phyloP scores from a whole-genome alignment of 441 rosid species.

The Erodium moschatum region DNA sequence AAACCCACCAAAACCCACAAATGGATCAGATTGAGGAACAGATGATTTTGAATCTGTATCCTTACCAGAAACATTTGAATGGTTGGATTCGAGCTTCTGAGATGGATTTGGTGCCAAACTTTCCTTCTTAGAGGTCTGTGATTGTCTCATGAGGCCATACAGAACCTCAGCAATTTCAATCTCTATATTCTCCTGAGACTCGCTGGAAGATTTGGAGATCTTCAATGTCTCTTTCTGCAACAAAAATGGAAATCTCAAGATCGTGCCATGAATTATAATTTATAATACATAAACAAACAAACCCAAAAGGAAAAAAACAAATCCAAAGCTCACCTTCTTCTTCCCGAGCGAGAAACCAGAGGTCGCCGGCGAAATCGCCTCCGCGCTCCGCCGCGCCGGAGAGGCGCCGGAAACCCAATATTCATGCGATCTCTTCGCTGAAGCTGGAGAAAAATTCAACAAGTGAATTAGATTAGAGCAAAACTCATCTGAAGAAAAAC shows the following conservation, averaged over 20 bases:
- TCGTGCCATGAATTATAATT: not conserved
- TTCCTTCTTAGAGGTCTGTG: constrained; percentile 29
- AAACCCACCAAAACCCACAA: not conserved
- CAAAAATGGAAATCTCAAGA: not conserved
- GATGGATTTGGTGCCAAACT: constrained; percentile 15
- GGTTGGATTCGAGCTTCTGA: constrained; percentile 26
- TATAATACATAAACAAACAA: not conserved
- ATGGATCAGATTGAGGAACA: not conserved
- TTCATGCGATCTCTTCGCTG: constrained; percentile 40
- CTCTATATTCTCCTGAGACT: constrained; percentile 47
- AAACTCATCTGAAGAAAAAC: not conserved
- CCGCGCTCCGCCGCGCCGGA: constrained; percentile 28
- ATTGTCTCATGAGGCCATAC: constrained; percentile 44
- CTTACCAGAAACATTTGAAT: constrained; percentile 21
- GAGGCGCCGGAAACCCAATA: constrained; percentile 28
- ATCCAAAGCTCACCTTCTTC: constrained; percentile 25
- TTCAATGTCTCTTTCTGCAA: constrained; percentile 37
- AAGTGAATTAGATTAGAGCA: not conserved
- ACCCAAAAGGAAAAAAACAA: not conserved
- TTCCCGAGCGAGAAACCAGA: constrained; percentile 32
- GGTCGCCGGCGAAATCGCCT: constrained; percentile 30
- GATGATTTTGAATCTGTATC: constrained; percentile 14
- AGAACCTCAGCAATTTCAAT: constrained; percentile 60
- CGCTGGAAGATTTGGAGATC: constrained; percentile 22
- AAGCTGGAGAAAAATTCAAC: constrained; percentile 23